Conservation (phyloP, 441 rosid genomes). For the Adansonia gregorii region DNA sequence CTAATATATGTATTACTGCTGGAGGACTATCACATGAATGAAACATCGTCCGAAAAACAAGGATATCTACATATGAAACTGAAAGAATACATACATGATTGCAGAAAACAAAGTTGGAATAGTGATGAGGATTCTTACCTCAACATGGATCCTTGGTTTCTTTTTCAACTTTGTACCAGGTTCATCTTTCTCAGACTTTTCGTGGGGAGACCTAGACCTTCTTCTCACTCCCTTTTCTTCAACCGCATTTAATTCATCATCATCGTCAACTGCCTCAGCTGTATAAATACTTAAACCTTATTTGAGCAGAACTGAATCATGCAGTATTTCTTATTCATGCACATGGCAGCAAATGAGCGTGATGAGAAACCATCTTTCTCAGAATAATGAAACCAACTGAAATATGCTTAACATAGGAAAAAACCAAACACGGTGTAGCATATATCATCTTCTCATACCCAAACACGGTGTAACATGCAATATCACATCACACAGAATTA, state of each 20-base stretch:
- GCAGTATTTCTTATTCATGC: background rate
- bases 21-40: background rate
- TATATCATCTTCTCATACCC: background rate
- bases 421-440: background rate
- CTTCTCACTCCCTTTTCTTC: constrained; percentile 3
- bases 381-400: background rate
- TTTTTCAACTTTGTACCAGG: constrained; percentile 24
- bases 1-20: background rate
- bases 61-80: background rate
- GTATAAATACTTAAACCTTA: background rate
- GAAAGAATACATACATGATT: background rate
- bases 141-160: constrained; percentile 26
- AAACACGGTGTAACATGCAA: background rate
- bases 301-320: constrained; percentile 8
- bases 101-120: background rate
- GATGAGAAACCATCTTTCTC: background rate
- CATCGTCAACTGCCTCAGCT: constrained; percentile 25
- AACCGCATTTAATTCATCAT: constrained; percentile 19
- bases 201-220: background rate
- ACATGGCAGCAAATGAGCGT: background rate
- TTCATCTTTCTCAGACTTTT: constrained; percentile 22
- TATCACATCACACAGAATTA: background rate
- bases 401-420: no score
- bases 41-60: background rate
- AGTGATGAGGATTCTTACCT: constrained; percentile 20